A percentile compares a stretch with the other conserved stretches of the same genome.
These are phyloP conservation scores for Anethum foeniculum DNA, from an alignment of 140 eudicot genomes.

Conservation along the genomic window DNA sequence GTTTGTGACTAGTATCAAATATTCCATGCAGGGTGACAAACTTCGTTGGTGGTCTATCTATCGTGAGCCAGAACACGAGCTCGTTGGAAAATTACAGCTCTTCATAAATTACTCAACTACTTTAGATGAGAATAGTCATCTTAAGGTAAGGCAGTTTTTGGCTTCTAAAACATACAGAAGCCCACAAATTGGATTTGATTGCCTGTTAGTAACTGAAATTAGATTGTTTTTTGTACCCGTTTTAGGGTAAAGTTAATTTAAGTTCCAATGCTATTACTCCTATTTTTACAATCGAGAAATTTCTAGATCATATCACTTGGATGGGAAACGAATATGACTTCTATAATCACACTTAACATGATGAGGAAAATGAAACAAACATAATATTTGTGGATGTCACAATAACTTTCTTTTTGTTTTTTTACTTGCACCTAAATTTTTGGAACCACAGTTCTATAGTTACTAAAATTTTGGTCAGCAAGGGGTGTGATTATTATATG, in stretches of 20 bases:
- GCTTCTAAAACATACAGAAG: conserved; percentile 1
- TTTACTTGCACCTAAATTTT: background rate
- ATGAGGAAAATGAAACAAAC: background rate
- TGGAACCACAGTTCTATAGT: background rate
- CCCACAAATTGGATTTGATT: background rate
- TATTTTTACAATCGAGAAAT: background rate
- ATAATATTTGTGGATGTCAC: background rate
- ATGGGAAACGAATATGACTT: background rate
- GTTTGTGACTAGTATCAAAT: conserved; percentile 7
- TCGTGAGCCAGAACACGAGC: conserved; percentile 82
- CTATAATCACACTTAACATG: background rate
- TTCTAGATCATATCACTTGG: background rate
- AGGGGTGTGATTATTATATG: background rate
- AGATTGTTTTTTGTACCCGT: background rate
- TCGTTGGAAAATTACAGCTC: conserved; percentile 71
- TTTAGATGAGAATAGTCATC: conserved; percentile 52
- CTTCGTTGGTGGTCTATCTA: conserved; percentile 85
- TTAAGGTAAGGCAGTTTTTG: conserved; percentile 38
- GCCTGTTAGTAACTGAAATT: background rate
- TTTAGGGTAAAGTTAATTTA: background rate
- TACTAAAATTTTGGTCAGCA: background rate
- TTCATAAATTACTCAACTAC: conserved; percentile 59
- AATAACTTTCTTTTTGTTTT: background rate
- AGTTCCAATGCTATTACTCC: background rate
- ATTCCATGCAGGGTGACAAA: conserved; percentile 57